A percentile compares a stretch with the other conserved stretches of the same genome.
Evolutionary conservation across 1,284 basidiomycete species (phyloP).

Genomic region (Baeospora myosura): DNA sequence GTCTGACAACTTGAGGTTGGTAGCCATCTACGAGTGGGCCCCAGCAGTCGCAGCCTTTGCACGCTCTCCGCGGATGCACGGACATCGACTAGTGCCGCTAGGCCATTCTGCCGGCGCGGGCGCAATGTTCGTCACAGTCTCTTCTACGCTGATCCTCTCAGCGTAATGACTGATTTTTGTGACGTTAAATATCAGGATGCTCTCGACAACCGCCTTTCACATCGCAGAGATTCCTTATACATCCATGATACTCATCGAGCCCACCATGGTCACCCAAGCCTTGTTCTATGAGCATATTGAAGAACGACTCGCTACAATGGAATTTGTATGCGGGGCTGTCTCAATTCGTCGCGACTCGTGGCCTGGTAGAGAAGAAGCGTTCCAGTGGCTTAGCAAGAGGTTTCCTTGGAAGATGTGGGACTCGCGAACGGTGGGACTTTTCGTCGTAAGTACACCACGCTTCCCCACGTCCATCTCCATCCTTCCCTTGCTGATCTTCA

Average conservation of each 20-base stretch:
- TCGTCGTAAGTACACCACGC: conserved; percentile 23
- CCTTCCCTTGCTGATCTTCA: not conserved
- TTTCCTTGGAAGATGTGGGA: conserved; percentile 38
- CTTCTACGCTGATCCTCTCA: not conserved
- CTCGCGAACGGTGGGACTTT: conserved; percentile 23
- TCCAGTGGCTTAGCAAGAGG: conserved; percentile 29
- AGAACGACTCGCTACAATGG: conserved; percentile 28
- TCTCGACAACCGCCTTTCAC: conserved; percentile 24
- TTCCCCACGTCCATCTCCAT: not conserved
- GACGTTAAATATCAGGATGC: no score
- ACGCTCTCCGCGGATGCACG: conserved; percentile 14
- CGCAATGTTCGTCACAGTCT: conserved; percentile 15
- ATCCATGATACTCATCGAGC: conserved; percentile 35
- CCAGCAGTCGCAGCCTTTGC: conserved; percentile 15
- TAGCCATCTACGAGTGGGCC: conserved; percentile 29
- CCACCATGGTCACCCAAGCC: conserved; percentile 27
- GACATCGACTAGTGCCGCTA: conserved; percentile 16
- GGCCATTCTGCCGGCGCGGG: conserved; percentile 20
- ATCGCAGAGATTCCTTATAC: conserved; percentile 21
- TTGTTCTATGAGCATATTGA: conserved; percentile 25
- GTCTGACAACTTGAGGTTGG: not conserved
- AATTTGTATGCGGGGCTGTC: conserved; percentile 29
- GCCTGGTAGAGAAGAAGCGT: conserved; percentile 27
- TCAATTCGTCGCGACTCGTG: conserved; percentile 29
- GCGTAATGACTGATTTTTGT: not conserved